Evolutionary conservation across 2,329 filamentous ascomycete genomes (phyloP).

Genomic region (Aspergillus texensis): DNA sequence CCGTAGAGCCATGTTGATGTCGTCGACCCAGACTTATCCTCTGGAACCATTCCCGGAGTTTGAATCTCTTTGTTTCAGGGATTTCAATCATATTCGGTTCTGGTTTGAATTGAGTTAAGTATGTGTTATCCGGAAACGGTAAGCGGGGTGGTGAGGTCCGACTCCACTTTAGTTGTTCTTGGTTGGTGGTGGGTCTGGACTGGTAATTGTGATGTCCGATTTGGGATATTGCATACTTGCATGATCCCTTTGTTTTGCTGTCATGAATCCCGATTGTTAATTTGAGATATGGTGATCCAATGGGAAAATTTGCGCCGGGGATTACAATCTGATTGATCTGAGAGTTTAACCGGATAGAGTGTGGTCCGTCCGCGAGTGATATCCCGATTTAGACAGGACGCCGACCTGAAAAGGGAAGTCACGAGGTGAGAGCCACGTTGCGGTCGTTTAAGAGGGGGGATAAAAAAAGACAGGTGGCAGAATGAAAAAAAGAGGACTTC

Average conservation of each 20-base stretch:
- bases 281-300: neutral
- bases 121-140: conserved; percentile 24
- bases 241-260: too few relatives aligned
- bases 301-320: neutral
- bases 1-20: neutral
- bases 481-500: neutral
- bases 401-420: too few relatives aligned
- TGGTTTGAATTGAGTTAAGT: conserved; percentile 12
- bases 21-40: too few relatives aligned
- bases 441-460: neutral
- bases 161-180: neutral
- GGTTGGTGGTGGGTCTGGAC: neutral
- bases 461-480: neutral
- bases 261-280: too few relatives aligned
- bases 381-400: neutral
- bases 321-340: neutral
- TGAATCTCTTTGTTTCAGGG: too few relatives aligned
- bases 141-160: neutral
- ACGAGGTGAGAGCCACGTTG: neutral
- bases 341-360: neutral
- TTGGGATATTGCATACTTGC: neutral
- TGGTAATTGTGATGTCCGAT: conserved; percentile 1
- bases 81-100: neutral
- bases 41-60: too few relatives aligned
- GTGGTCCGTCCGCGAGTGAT: neutral